phyloP scores from a whole-genome alignment of 2,329 filamentous ascomycete genomes.

The Juglanconis sp. region DNA sequence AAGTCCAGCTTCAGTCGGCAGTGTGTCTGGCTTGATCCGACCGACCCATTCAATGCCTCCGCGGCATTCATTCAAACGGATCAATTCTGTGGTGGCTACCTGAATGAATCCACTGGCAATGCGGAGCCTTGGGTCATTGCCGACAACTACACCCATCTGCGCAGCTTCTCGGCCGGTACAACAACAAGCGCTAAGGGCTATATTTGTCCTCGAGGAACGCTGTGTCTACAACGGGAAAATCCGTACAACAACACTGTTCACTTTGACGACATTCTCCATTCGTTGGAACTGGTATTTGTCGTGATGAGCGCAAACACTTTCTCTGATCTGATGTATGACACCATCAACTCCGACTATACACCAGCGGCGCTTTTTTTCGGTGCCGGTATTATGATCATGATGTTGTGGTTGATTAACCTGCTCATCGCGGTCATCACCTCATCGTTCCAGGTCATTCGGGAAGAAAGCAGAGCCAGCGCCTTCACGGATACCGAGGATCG shows the following conservation, averaged over 20 bases:
- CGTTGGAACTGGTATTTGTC: constrained; percentile 90
- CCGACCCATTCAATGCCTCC: constrained; percentile 50
- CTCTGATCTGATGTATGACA: constrained; percentile 89
- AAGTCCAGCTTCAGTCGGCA: constrained; percentile 75
- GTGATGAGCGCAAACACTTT: constrained; percentile 99
- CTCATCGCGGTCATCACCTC: constrained; percentile 96
- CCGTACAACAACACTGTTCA: constrained; percentile 84
- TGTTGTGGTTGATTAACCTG: constrained; percentile 94
- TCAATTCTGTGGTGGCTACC: constrained; percentile 83
- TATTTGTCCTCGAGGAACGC: constrained; percentile 77
- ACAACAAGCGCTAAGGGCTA: constrained; percentile 71
- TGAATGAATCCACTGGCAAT: constrained; percentile 57
- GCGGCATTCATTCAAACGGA: constrained; percentile 60
- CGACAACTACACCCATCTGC: constrained; percentile 31
- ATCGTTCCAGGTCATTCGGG: constrained; percentile 95
- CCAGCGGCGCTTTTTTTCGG: constrained; percentile 76
- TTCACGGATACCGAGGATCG: constrained; percentile 73
- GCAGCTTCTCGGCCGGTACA: constrained; percentile 49
- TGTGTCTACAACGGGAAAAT: constrained; percentile 75
- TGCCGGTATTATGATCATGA: constrained; percentile 80
- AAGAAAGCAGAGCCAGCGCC: constrained; percentile 91
- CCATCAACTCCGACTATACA: constrained; percentile 87
- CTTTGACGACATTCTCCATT: constrained; percentile 93
- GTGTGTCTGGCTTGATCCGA: constrained; percentile 73
- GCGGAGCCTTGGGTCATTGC: constrained; percentile 65